A percentile compares a stretch with the other conserved stretches of the same genome.
Conservation (phyloP, 2,329 filamentous ascomycete species). For the Polychaeton citri region DNA sequence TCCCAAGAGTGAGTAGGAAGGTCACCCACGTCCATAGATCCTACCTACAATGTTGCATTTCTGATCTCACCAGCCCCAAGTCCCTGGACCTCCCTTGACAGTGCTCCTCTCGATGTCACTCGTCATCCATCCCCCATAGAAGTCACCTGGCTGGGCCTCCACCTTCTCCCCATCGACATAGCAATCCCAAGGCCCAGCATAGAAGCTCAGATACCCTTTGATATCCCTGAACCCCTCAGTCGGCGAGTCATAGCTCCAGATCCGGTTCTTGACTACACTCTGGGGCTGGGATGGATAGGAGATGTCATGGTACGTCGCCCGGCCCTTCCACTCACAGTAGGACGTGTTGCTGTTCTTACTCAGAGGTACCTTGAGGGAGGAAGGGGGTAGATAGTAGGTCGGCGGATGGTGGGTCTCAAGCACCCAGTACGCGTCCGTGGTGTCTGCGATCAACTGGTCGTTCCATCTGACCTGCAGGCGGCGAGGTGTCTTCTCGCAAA, state of each 20-base stretch:
- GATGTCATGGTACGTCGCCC: constrained; percentile 45
- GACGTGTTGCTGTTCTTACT: constrained; percentile 32
- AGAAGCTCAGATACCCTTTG: constrained; percentile 45
- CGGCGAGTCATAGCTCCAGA: constrained; percentile 48
- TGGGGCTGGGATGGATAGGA: constrained; percentile 25
- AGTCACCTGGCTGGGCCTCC: constrained; percentile 46
- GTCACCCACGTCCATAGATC: no score
- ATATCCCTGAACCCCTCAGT: constrained; percentile 39
- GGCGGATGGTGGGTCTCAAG: constrained; percentile 51
- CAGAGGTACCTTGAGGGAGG: constrained; percentile 35
- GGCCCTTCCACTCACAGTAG: constrained; percentile 50
- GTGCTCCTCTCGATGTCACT: constrained; percentile 42
- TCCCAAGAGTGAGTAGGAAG: no score
- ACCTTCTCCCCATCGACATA: constrained; percentile 49
- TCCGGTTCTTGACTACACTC: constrained; percentile 35
- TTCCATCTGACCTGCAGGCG: constrained; percentile 44
- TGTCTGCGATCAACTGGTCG: constrained; percentile 43
- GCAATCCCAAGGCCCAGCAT: constrained; percentile 49
- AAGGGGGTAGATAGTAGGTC: constrained; percentile 48
- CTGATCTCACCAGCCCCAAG: constrained; percentile 15
- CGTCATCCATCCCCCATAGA: constrained; percentile 53
- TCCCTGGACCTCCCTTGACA: constrained; percentile 34
- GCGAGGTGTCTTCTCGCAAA: constrained; percentile 39
- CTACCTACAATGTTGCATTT: no score
- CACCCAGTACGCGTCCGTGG: constrained; percentile 47